Evolutionary conservation across 2,329 filamentous ascomycete species (phyloP).

Genomic region (Trichophyton mentagrophytes): DNA sequence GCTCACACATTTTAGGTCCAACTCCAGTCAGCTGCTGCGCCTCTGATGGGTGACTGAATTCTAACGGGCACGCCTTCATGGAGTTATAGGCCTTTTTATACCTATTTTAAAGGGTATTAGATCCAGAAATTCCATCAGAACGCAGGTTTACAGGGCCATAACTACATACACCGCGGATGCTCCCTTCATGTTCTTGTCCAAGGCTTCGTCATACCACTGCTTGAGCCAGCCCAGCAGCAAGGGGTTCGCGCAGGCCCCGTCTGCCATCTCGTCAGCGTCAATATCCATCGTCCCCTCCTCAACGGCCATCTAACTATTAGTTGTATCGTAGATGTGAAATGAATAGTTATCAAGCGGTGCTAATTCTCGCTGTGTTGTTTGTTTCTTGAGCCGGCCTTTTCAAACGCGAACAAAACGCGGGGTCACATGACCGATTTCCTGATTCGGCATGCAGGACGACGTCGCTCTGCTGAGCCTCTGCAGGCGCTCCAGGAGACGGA

Average conservation of each 20-base stretch:
- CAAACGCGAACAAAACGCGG: slow-evolving; percentile 1
- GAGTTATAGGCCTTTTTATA: slow-evolving; percentile 68
- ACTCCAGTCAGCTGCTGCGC: slow-evolving; percentile 61
- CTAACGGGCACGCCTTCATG: slow-evolving; percentile 59
- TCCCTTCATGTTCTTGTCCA: slow-evolving; percentile 57
- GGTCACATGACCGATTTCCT: not conserved
- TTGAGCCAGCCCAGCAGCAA: slow-evolving; percentile 61
- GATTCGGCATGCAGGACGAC: not conserved
- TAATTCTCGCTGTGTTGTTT: no score
- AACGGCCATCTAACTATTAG: no score
- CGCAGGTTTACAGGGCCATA: not conserved
- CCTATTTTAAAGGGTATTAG: slow-evolving; percentile 24
- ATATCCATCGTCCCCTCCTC: no score
- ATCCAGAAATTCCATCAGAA: not conserved
- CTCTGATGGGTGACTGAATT: slow-evolving; percentile 59
- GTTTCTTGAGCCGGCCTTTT: no score
- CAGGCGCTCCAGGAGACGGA: not conserved
- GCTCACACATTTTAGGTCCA: slow-evolving; percentile 57
- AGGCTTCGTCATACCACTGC: slow-evolving; percentile 60
- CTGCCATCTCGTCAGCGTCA: slow-evolving; percentile 9
- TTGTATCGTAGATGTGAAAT: no score
- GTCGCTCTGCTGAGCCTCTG: not conserved
- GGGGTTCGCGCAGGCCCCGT: slow-evolving; percentile 50
- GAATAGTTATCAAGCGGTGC: no score
- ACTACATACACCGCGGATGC: slow-evolving; percentile 34